Evolutionary conservation across 805 yeast genomes (phyloP).

Genomic region (Yarrowia sp.): DNA sequence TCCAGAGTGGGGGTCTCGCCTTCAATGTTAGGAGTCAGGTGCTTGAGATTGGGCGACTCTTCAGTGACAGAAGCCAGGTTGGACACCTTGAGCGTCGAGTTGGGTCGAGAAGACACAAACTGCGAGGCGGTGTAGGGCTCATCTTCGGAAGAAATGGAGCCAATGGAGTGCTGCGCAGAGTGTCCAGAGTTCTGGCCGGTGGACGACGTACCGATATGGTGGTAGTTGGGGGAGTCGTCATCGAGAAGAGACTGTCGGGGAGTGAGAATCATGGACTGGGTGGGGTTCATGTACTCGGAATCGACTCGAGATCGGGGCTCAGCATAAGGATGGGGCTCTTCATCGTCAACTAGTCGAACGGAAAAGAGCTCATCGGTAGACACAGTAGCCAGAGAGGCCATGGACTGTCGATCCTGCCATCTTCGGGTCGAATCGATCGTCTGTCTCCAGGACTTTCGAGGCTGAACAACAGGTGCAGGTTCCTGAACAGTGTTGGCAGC

Average conservation of each 20-base stretch:
- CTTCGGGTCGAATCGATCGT: constrained; percentile 40
- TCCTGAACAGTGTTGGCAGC: neutral
- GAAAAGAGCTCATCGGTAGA: constrained; percentile 80
- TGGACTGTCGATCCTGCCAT: constrained; percentile 59
- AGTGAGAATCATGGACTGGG: constrained; percentile 33
- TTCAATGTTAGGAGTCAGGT: constrained; percentile 13
- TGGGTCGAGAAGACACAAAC: constrained; percentile 23
- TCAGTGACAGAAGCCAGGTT: constrained; percentile 10
- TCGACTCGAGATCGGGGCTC: constrained; percentile 27
- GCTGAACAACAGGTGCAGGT: constrained; percentile 33
- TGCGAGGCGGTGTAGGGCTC: constrained; percentile 10
- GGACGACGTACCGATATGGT: constrained; percentile 8
- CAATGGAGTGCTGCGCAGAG: constrained; percentile 4
- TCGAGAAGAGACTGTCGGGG: constrained; percentile 34
- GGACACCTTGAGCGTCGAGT: constrained; percentile 6
- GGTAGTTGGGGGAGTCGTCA: constrained; percentile 36
- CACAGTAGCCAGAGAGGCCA: constrained; percentile 75
- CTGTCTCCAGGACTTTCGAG: constrained; percentile 61
- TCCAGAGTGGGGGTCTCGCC: constrained; percentile 15
- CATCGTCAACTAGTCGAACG: constrained; percentile 63
- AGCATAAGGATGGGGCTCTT: constrained; percentile 14
- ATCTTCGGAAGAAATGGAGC: constrained; percentile 21
- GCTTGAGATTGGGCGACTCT: constrained; percentile 17
- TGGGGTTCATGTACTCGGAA: constrained; percentile 34
- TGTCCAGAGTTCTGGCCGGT: constrained; percentile 5